Percentiles rank a stretch among this genome's conserved stretches.
phyloP scores from a whole-genome alignment of 106 monocot species.

The Platanthera zijinensis region DNA sequence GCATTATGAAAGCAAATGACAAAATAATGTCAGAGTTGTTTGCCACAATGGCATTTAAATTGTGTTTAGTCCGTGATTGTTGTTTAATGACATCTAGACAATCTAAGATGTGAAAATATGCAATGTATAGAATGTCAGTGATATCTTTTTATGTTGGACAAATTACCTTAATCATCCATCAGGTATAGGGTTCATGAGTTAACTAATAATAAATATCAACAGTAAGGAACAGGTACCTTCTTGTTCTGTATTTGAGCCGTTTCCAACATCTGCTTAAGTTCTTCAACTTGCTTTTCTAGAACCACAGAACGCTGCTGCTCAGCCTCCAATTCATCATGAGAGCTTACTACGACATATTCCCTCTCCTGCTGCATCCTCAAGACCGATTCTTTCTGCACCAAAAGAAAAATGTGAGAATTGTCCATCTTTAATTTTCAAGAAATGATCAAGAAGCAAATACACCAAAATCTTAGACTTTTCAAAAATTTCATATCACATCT shows the following conservation, averaged over 20 bases:
- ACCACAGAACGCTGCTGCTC: conserved; percentile 20
- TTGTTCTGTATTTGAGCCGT: conserved; percentile 34
- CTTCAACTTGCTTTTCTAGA: conserved; percentile 47
- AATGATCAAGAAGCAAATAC: not conserved
- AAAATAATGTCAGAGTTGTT: not conserved
- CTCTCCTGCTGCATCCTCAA: conserved; percentile 33
- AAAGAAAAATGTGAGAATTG: conserved; percentile 4
- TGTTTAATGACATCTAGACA: too few relatives aligned
- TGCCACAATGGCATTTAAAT: too few relatives aligned
- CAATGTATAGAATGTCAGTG: too few relatives aligned
- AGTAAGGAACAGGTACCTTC: conserved; percentile 13
- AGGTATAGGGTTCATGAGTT: not conserved
- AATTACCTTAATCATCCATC: too few relatives aligned
- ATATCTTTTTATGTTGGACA: too few relatives aligned
- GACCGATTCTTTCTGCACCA: conserved; percentile 40
- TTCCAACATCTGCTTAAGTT: conserved; percentile 40
- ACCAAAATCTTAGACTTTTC: not conserved
- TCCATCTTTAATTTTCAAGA: not conserved
- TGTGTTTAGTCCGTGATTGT: too few relatives aligned
- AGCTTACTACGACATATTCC: conserved; percentile 23
- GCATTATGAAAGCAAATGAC: not conserved
- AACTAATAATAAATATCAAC: not conserved
- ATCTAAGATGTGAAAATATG: too few relatives aligned
- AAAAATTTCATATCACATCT: not conserved
- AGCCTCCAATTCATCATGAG: conserved; percentile 26